A percentile compares a stretch with the other conserved stretches of the same genome.
Evolutionary conservation across 1,284 basidiomycete genomes (phyloP).

Genomic region (Ustilago bromivora): DNA sequence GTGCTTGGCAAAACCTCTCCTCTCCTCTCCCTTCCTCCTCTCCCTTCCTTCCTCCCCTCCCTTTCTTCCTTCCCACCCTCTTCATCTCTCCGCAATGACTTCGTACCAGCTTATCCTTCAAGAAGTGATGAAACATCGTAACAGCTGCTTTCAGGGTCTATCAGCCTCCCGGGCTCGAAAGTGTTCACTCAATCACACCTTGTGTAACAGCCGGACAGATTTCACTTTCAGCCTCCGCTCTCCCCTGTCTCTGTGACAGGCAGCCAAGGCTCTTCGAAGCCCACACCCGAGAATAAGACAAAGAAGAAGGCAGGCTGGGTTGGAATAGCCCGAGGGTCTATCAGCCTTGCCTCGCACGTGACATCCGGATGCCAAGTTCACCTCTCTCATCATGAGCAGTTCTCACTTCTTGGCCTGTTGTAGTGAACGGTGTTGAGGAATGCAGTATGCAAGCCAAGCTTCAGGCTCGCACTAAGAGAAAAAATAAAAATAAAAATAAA

Average conservation of each 20-base stretch:
- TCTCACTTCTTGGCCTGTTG: neutral
- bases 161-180: neutral
- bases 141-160: conserved; percentile 8
- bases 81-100: neutral
- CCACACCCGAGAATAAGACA: neutral
- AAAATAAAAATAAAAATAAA: no score
- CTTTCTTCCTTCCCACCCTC: neutral
- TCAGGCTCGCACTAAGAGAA: neutral
- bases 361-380: no score
- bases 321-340: neutral
- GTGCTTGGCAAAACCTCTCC: neutral
- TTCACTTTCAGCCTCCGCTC: neutral
- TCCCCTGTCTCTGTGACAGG: conserved; percentile 1
- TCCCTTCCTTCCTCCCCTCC: neutral
- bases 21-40: neutral
- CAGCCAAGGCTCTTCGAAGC: neutral
- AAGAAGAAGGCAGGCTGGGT: no score
- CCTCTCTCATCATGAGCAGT: neutral
- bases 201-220: neutral
- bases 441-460: neutral
- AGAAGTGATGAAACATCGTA: neutral
- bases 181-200: neutral
- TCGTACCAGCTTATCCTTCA: neutral
- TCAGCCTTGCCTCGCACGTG: no score
- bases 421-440: neutral